Percentiles rank a stretch among this genome's conserved stretches.
These are phyloP conservation scores for Lachnum nothofagi DNA, from an alignment of 2,329 filamentous ascomycete species.

Conservation along the genomic window DNA sequence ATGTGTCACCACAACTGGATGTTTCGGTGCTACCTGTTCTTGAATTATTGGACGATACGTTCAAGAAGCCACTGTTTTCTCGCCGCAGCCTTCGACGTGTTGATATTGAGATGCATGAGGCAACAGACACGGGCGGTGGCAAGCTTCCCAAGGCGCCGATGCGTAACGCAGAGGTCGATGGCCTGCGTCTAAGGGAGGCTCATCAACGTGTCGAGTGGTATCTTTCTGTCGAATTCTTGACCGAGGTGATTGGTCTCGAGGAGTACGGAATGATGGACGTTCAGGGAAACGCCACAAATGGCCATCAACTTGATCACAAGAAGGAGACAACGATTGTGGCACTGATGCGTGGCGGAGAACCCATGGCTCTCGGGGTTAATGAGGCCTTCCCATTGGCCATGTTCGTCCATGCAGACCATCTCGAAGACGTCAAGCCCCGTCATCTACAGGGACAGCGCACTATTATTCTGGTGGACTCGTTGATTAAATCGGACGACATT, in stretches of 20 bases:
- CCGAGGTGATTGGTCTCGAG: conserved; percentile 46
- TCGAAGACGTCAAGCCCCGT: conserved; percentile 38
- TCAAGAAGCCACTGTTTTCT: conserved; percentile 21
- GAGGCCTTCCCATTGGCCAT: conserved; percentile 47
- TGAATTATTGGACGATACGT: conserved; percentile 9
- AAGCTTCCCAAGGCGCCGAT: conserved; percentile 51
- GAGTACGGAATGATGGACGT: conserved; percentile 46
- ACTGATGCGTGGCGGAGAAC: conserved; percentile 59
- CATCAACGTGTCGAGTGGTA: conserved; percentile 49
- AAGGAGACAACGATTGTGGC: conserved; percentile 48
- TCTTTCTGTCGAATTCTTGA: conserved; percentile 46
- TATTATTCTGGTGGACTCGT: conserved; percentile 55
- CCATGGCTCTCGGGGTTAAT: conserved; percentile 55
- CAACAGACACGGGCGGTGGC: conserved; percentile 40
- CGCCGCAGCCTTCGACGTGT: conserved; percentile 3
- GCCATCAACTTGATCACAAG: conserved; percentile 46
- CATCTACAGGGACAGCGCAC: conserved; percentile 39
- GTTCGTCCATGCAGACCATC: conserved; percentile 43
- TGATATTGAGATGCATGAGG: conserved; percentile 36
- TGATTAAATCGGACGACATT: conserved; percentile 42
- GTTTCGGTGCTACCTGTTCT: conserved; percentile 39
- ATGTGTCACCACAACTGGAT: conserved; percentile 40
- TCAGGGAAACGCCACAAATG: conserved; percentile 40
- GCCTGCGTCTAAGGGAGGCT: conserved; percentile 43
- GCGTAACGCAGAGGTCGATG: conserved; percentile 44